Base-by-base conservation (phyloP, 352 stramenopile genomes). In the Pythium oligandrum region DNA sequence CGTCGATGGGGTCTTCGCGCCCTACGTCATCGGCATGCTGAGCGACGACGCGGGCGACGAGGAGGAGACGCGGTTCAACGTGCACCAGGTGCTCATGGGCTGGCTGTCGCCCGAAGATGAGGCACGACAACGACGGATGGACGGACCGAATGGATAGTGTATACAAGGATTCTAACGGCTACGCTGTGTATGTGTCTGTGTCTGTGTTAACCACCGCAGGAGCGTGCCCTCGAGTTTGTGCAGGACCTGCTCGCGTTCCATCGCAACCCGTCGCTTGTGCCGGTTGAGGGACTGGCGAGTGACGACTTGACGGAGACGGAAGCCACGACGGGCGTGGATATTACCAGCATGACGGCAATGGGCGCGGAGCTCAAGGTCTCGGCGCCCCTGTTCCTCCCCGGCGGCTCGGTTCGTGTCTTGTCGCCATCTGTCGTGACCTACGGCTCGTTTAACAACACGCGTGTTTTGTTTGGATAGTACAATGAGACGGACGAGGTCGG, bases 51-150 rank as follows among this genome's bases (percentile, higher is more conserved):
- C 68, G 34, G 60, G 54, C 48, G 64, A 67, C 45, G 73, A 84
- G 57, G 55, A 75, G 7, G 76, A 86, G 42, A 70, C 80, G 53
- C 81, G 75, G 56, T 78, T 79, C 66, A 86, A 82, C 56, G 79
- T 91, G 38, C 75, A 90, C 60, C 71, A 91, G 51, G 75, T 93
- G 60, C 71, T 93, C 59, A 91, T 91, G 80, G 83, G 81, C 53
- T 93, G 80, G 80, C 57, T 93, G 6, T 71, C 78, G 8, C 75
- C 75, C 6, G 81, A 91, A 53, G 76, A 91, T 64, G 81, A 89
- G 65, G 77, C 86, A 42, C 32, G 49, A 51, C 17, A 26, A 6
- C 6, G 7, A 48, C n/a, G 31, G 11, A 11, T 48, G 38, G n/a
- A 43, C 39, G 26, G 30, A 6, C 11, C 1, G 6, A 30, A 39